Evolutionary conservation across 345 rosid species (phyloP), one percentile per base, ranked within the genome.

Genomic region (Eucalyptus sp.): DNA sequence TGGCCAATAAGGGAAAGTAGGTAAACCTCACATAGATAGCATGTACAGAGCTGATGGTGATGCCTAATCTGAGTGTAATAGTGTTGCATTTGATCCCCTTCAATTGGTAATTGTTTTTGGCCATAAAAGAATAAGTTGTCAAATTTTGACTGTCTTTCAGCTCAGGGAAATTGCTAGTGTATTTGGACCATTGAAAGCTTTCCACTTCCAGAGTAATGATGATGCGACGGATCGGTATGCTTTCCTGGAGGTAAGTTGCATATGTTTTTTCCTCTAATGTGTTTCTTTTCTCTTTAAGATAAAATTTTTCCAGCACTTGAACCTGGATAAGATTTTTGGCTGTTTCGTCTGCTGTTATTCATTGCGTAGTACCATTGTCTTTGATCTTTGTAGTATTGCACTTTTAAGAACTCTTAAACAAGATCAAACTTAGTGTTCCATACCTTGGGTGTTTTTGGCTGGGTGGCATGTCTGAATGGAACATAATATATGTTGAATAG

Each of bases 171-270:
- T 98, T 91, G 96, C 94, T 92, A 90, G 94, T 88, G 94, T 94
- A 86, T 98, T 96, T 92, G 99, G 99, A 93, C 96, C 95, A 89
- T 87, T 98, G 92, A 97, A 95, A 91, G 94, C 96, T 80, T 98
- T 89, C 93, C 97, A 93, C 89, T 93, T 94, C 86, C 95, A 92
- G 86, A 91, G 60, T 79, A 92, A 91, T 58, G 85, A 90, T 90
- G 94, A 91, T 92, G 90, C 51, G 44, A 88, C 43, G 13, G 91
- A 87, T 56, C 92, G 90, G 64, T 93, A 88, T 90, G 98, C 98
- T 90, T 94, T 94, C 93, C 90, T 98, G 46, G 99, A 98, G 99
- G 99, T 98, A 92, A 93, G 83, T 79, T 89, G 90, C 88, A 51
- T 86, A 86, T 84, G 58, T 89, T 25, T 89, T 88, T 79, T 89